Evolutionary conservation across 202 grass and related monocot genomes (phyloP).

Genomic region (Bolboschoenoplectus hybrid): DNA sequence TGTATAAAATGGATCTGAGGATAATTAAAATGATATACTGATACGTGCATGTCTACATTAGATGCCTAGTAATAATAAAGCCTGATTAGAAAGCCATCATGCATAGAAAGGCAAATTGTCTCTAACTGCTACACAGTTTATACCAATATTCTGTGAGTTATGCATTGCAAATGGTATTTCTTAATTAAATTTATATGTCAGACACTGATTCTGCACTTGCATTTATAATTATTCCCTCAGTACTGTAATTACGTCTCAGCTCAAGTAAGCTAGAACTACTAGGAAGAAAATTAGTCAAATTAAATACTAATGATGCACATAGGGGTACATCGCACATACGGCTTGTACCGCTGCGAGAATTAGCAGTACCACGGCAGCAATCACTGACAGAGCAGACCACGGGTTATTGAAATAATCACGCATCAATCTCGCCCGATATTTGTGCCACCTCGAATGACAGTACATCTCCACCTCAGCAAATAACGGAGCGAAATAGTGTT

Average conservation of each 20-base stretch:
- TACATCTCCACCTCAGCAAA: slow-evolving; percentile 42
- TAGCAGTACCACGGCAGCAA: slow-evolving; percentile 57
- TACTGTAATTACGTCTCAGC: no score
- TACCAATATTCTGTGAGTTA: no score
- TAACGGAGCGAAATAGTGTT: slow-evolving; percentile 49
- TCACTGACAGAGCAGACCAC: slow-evolving; percentile 64
- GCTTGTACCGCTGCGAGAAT: slow-evolving; percentile 63
- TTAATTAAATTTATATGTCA: not conserved
- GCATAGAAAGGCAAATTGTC: no score
- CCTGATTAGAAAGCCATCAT: no score
- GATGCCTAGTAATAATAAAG: no score
- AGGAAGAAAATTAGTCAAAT: not conserved
- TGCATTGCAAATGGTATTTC: no score
- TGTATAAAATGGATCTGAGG: no score
- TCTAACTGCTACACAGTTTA: no score
- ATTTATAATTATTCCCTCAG: no score
- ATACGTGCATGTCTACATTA: no score
- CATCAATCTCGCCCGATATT: slow-evolving; percentile 52
- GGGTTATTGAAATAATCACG: slow-evolving; percentile 73
- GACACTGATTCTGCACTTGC: not conserved
- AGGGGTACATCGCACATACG: slow-evolving; percentile 48
- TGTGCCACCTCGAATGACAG: slow-evolving; percentile 54
- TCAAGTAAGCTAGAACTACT: no score
- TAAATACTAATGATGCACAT: not conserved
- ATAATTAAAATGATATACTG: no score